Percentiles rank a stretch among this genome's conserved stretches.
phyloP scores from a whole-genome alignment of 441 rosid species.

The Populus trichocarpa region DNA sequence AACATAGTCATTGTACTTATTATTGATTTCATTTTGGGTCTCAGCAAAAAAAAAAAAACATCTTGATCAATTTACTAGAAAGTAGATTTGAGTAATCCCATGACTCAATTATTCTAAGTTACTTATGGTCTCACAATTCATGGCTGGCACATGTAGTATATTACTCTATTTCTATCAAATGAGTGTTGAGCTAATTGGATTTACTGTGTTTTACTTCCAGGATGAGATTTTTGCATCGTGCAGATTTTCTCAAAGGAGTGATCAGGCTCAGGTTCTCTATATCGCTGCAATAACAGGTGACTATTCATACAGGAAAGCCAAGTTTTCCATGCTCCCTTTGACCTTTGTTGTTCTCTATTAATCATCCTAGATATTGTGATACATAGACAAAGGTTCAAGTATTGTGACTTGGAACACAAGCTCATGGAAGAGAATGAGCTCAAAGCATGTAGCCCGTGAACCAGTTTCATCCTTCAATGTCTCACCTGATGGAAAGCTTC shows the following conservation, averaged over 20 bases:
- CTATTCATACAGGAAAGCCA: not conserved
- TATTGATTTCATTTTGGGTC: not conserved
- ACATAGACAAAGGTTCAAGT: constrained; percentile 63
- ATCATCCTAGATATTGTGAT: constrained; percentile 13
- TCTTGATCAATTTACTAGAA: not conserved
- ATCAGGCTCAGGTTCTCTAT: constrained; percentile 50
- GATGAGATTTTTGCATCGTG: constrained; percentile 81
- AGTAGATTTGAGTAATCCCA: not conserved
- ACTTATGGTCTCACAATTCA: not conserved
- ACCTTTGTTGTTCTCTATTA: not conserved
- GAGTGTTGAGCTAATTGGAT: constrained; percentile 20
- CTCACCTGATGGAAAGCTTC: constrained; percentile 79
- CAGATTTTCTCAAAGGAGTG: constrained; percentile 58
- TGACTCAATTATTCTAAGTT: not conserved
- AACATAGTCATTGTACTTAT: not conserved
- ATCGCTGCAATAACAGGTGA: constrained; percentile 81
- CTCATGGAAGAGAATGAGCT: constrained; percentile 54
- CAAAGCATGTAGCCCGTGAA: constrained; percentile 56
- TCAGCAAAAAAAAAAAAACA: not conserved
- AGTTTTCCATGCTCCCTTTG: not conserved
- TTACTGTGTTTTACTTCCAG: constrained; percentile 38
- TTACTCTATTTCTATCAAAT: not conserved
- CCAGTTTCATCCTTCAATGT: constrained; percentile 68
- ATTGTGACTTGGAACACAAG: constrained; percentile 70
- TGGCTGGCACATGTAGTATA: not conserved